A percentile compares a stretch with the other conserved stretches of the same genome.
Conservation (phyloP, 1,284 basidiomycete species). For the Omphalotus olearius region DNA sequence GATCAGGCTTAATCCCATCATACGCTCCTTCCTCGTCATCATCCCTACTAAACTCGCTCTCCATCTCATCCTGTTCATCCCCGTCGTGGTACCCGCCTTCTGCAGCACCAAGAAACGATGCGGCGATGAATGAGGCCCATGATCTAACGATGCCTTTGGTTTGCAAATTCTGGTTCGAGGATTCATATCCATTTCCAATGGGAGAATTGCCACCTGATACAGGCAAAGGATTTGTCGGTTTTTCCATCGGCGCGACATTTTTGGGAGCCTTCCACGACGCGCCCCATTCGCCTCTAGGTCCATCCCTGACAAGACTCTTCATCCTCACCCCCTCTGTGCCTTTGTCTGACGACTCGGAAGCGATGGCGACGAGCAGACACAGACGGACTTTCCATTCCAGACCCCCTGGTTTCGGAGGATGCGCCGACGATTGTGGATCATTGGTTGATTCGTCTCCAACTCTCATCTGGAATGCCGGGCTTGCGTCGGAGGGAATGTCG, state of each 20-base stretch:
- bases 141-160: constrained; percentile 20
- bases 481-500: constrained; percentile 86
- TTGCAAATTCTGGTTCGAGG: constrained; percentile 15
- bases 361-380: constrained; percentile 75
- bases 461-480: constrained; percentile 71
- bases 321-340: constrained; percentile 49
- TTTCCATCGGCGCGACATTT: constrained; percentile 59
- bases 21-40: constrained; percentile 27
- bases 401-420: constrained; percentile 46
- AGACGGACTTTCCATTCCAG: constrained; percentile 84
- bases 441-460: constrained; percentile 28
- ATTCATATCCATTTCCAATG: background rate
- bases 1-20: constrained; percentile 43
- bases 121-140: constrained; percentile 55
- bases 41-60: constrained; percentile 22
- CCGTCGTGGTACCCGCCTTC: constrained; percentile 56
- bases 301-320: constrained; percentile 54
- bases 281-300: constrained; percentile 61
- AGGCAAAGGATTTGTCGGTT: constrained; percentile 22
- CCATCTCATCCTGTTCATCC: constrained; percentile 29
- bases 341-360: constrained; percentile 34
- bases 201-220: constrained; percentile 7
- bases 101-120: constrained; percentile 44
- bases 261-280: constrained; percentile 57
- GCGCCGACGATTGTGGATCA: no score